Evolutionary conservation across 2,329 filamentous ascomycete species (phyloP), one percentile per base, ranked within the genome.

Genomic region (Cadophora malorum): DNA sequence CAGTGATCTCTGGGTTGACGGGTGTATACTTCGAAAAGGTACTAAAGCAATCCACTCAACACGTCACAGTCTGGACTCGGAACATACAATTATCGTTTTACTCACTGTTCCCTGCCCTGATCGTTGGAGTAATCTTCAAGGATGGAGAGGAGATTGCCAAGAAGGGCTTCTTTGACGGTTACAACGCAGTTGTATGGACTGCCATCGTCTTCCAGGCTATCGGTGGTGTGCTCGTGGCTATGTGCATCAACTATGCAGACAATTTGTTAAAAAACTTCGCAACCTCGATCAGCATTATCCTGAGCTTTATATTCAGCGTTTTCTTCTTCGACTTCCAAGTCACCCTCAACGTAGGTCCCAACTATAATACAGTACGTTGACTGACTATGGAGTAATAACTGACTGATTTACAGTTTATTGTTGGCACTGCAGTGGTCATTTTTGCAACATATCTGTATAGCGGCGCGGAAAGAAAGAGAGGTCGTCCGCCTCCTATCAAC

Each of bases 71-170:
- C 16, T 99, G 96, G 96, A 90, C 96, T 53, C 90, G 96, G 70
- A 99, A 98, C 78, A 91, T 97, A 58, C 96, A 99, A 79, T 83
- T 99, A 28, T 94, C 94, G 0, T 92, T 97, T 77, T 99, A 97
- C 81, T 97, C 94, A 0, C 83, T 98, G 1, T 95, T 97, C 74
- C 93, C 95, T 0, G 92, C 94, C 0, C 83, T 97, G 0, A 88
- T 98, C 67, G 85, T 97, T 63, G 96, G 95, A 1, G 90, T 98
- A 6, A 81, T 96, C 2, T 92, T 92, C 81, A 92, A 93, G 71
- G 96, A 99, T 73, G 96, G 95, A 31, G 88, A 90, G 69, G 90
- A 91, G 50, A 94, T 99, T 71, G 86, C 90, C 31, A 88, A 91
- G 78, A 89, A 92, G 70, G 96, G 96, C 14, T 97, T 98, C 80